phyloP scores from a whole-genome alignment of 495 filamentous ascomycete genomes.

The Neurospora terricola region DNA sequence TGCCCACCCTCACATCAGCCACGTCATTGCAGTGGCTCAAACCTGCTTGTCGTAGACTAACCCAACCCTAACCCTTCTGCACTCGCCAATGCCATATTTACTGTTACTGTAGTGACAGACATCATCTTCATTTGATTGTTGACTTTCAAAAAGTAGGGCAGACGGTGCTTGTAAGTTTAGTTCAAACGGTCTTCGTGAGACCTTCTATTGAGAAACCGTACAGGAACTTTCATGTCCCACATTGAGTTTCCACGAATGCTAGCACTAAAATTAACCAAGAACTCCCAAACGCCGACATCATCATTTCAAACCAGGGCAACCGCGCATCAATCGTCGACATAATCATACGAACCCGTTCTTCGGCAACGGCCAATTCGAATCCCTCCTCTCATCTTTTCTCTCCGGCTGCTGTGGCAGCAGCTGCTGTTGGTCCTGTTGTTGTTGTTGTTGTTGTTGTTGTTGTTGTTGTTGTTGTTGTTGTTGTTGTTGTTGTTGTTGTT shows the following conservation, averaged over 20 bases:
- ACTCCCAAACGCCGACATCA: not conserved
- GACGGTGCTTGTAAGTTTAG: not conserved
- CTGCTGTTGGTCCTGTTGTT: not conserved
- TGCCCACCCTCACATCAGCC: not conserved
- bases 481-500: not conserved
- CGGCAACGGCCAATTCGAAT: constrained; percentile 7
- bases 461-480: not conserved
- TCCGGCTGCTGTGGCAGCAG: not conserved
- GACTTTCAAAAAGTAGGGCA: not conserved
- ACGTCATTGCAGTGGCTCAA: not conserved
- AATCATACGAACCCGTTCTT: not conserved
- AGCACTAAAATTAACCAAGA: too few species aligned
- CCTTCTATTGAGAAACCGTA: not conserved
- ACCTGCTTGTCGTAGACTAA: not conserved
- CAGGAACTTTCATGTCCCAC: not conserved
- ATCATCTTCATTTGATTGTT: too few species aligned
- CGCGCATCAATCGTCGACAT: too few species aligned
- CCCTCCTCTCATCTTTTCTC: not conserved
- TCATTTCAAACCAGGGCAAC: not conserved
- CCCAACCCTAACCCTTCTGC: not conserved
- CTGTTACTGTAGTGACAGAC: too few species aligned
- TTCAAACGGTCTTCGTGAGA: not conserved
- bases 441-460: not conserved
- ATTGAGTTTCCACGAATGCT: not conserved
- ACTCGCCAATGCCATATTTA: too few species aligned